Base-by-base conservation (phyloP, 192 early-diverging fungal genomes). In the Ambispora gerdemannii region DNA sequence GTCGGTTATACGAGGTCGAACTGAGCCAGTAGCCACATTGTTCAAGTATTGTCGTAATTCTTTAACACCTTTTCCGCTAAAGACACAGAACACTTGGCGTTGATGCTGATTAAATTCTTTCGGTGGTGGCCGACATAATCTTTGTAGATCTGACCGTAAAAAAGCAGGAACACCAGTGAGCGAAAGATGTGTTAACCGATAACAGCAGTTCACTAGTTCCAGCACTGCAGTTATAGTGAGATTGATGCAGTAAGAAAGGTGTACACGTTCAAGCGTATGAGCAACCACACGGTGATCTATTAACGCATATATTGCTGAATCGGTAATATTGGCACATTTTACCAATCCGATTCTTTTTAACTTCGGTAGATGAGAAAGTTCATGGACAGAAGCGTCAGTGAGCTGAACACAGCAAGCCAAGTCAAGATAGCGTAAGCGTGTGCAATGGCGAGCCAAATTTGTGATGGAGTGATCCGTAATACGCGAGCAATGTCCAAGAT, bases 291-390 rank as follows among this genome's bases (percentile, higher is more conserved):
- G 72, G 11, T 77, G 73, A 38, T 80, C 78, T 20, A 80, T 67
- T 56, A 87, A 73, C 6, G 81, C 80, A 27, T 78, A 74, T 32
- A 87, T 83, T 1, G 78, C 76, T 35, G 75, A 70, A 59, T 87
- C 83, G 2, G 85, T 84, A 28, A 87, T 81, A 20, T 84, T 82
- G n/a, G 72, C 70, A 72, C 85, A 87, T 64, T 87, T 87, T 32
- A 87, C 85, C 10, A 87, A 58, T 8, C 85, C 85, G 32, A 87
- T 84, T n/a, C 85, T 75, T 24, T 80, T 75, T 31, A 87, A 50
- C 62, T 82, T 83, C 19, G 78, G 83, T 24, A 87, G 67, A 24
- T 80, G 81, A 11, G 83, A 80, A 33, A 87, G 69, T 22, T 81
- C 81, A 69, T 81, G 69, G 2, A 87, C 79, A 3, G 85, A 74